Percentiles rank a stretch among this genome's conserved stretches.
Conservation (phyloP, 1,284 basidiomycete genomes). For the Trichosporon ovoides region DNA sequence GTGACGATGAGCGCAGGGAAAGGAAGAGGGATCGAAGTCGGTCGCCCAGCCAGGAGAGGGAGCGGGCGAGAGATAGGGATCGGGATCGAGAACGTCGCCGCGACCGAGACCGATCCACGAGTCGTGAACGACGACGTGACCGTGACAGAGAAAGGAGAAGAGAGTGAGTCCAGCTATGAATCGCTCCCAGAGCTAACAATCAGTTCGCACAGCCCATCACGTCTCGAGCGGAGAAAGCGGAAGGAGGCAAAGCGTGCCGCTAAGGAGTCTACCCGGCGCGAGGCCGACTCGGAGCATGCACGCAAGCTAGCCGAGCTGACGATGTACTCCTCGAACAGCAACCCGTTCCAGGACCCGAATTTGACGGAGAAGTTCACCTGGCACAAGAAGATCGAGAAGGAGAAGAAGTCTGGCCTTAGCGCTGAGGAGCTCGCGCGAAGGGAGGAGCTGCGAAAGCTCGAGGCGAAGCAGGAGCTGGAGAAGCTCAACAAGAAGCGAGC, state of each 20-base stretch:
- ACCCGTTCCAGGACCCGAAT: conserved; percentile 96
- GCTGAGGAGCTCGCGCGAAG: conserved; percentile 70
- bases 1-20: conserved; percentile 6
- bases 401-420: conserved; percentile 78
- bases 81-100: conserved; percentile 21
- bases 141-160: conserved; percentile 39
- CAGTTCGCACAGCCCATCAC: conserved; percentile 42
- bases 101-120: conserved; percentile 22
- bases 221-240: conserved; percentile 50
- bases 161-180: conserved; percentile 28
- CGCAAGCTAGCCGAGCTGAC: conserved; percentile 75
- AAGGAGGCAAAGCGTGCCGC: conserved; percentile 69
- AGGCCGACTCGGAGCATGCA: conserved; percentile 77
- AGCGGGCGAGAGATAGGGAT: conserved; percentile 17
- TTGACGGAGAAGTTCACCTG: conserved; percentile 91
- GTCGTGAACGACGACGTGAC: conserved; percentile 12
- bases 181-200: conserved; percentile 4
- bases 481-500: conserved; percentile 82
- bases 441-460: conserved; percentile 75
- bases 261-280: conserved; percentile 73
- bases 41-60: conserved; percentile 8
- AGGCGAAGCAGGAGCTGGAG: conserved; percentile 93
- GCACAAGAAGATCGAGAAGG: conserved; percentile 98
- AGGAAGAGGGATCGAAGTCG: conserved; percentile 11
- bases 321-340: conserved; percentile 88